Evolutionary conservation across 2,329 filamentous ascomycete genomes (phyloP).

Genomic region (Myriosclerotinia curreyana): DNA sequence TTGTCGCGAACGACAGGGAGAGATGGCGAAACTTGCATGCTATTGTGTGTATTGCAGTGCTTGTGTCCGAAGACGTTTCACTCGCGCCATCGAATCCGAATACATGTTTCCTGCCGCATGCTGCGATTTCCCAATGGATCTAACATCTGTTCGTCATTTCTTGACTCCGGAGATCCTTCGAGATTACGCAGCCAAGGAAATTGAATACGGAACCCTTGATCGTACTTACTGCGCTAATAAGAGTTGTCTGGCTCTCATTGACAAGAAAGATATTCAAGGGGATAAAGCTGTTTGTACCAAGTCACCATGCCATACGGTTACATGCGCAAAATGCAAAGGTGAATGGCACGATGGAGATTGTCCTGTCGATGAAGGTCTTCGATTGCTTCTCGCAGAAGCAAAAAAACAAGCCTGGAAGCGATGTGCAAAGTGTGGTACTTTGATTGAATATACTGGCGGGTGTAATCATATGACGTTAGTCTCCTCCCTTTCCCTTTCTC

Average conservation of each 20-base stretch:
- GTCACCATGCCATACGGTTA: neutral
- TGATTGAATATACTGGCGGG: neutral
- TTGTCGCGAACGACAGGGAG: neutral
- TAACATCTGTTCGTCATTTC: neutral
- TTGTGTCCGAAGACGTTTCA: neutral
- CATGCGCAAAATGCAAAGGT: slow-evolving; percentile 9
- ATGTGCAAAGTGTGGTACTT: neutral
- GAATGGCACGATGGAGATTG: neutral
- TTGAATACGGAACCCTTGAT: neutral
- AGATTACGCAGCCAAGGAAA: neutral
- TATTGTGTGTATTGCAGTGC: neutral
- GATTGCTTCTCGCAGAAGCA: neutral
- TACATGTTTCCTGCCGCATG: neutral
- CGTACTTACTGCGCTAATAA: slow-evolving; percentile 1
- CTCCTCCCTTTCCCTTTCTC: neutral
- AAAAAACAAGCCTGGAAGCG: neutral
- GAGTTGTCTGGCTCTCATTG: neutral
- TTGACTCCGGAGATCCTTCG: neutral
- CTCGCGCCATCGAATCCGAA: neutral
- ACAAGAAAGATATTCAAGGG: neutral
- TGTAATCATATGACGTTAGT: neutral
- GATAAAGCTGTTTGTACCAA: neutral
- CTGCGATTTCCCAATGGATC: neutral
- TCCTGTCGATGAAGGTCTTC: neutral
- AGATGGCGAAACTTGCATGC: neutral